These are phyloP conservation scores for Pisolithus thermaeus DNA, from an alignment of 1,284 basidiomycete genomes.

Conservation along the genomic window DNA sequence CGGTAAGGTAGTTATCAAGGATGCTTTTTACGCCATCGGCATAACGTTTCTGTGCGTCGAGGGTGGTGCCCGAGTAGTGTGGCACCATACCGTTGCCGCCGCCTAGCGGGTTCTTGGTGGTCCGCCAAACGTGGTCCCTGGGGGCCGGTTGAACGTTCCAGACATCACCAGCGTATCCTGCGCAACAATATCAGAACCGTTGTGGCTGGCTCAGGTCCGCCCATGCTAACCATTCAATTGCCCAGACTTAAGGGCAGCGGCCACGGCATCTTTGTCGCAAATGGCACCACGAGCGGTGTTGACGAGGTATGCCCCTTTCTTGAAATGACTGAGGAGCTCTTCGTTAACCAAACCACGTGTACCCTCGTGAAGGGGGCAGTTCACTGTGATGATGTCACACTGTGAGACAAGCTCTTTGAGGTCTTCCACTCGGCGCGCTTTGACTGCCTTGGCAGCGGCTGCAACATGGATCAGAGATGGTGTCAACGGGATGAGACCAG, in stretches of 20 bases:
- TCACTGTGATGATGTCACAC: constrained; percentile 84
- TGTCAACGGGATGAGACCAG: not conserved
- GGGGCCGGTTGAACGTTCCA: constrained; percentile 85
- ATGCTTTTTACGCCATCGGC: constrained; percentile 79
- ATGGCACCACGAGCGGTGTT: constrained; percentile 96
- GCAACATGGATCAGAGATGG: constrained; percentile 4
- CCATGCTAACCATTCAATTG: constrained; percentile 53
- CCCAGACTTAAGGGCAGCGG: constrained; percentile 73
- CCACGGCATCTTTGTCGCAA: constrained; percentile 79
- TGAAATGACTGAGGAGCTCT: constrained; percentile 84
- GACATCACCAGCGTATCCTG: constrained; percentile 61
- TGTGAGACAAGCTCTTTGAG: constrained; percentile 83
- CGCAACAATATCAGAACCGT: not conserved
- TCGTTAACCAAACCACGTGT: constrained; percentile 79
- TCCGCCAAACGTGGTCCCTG: constrained; percentile 82
- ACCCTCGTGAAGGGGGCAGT: constrained; percentile 88
- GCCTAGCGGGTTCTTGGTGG: constrained; percentile 73
- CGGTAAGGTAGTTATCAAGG: constrained; percentile 70
- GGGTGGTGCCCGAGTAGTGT: constrained; percentile 84
- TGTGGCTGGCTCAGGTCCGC: not conserved
- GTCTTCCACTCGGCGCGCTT: constrained; percentile 73
- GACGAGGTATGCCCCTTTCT: constrained; percentile 87
- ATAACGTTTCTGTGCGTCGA: constrained; percentile 90
- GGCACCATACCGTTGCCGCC: constrained; percentile 86
- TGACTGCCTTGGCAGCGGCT: constrained; percentile 67